These are phyloP conservation scores for Ceratobasidium sp. DNA, from an alignment of 1,284 basidiomycete species.

Conservation along the genomic window DNA sequence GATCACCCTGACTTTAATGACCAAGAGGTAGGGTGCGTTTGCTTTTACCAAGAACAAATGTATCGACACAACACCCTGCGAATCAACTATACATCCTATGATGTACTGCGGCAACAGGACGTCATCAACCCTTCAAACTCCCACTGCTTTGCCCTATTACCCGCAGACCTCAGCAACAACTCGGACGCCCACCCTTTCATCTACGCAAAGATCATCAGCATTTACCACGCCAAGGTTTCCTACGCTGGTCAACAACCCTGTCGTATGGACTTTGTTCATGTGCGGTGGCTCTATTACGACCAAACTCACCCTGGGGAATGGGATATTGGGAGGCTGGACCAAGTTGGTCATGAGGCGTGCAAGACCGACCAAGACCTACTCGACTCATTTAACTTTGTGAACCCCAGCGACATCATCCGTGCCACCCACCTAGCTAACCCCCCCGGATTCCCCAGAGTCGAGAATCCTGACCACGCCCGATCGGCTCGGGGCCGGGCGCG, in stretches of 20 bases:
- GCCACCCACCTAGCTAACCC: conserved; percentile 31
- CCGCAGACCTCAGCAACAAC: conserved; percentile 38
- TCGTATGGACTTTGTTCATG: conserved; percentile 50
- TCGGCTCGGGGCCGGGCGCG: no score
- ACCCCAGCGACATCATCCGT: conserved; percentile 27
- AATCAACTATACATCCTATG: conserved; percentile 52
- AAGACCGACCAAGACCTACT: background rate
- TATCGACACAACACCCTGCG: conserved; percentile 15
- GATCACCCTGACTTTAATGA: conserved; percentile 8
- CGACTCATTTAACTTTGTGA: conserved; percentile 43
- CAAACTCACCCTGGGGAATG: conserved; percentile 32
- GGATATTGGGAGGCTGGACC: conserved; percentile 18
- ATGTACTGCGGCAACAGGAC: conserved; percentile 54
- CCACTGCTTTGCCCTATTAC: conserved; percentile 52
- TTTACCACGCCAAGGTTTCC: conserved; percentile 52
- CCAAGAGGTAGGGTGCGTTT: background rate
- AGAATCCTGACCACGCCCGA: no score
- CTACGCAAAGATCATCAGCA: conserved; percentile 55
- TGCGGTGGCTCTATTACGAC: conserved; percentile 49
- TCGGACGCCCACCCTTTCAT: conserved; percentile 50
- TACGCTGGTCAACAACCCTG: background rate
- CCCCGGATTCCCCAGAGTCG: no score
- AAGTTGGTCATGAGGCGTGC: background rate
- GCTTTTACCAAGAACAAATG: conserved; percentile 16
- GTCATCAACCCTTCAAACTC: conserved; percentile 54